Evolutionary conservation across 768 basidiomycete genomes (phyloP).

Genomic region (Amanita thiersii): DNA sequence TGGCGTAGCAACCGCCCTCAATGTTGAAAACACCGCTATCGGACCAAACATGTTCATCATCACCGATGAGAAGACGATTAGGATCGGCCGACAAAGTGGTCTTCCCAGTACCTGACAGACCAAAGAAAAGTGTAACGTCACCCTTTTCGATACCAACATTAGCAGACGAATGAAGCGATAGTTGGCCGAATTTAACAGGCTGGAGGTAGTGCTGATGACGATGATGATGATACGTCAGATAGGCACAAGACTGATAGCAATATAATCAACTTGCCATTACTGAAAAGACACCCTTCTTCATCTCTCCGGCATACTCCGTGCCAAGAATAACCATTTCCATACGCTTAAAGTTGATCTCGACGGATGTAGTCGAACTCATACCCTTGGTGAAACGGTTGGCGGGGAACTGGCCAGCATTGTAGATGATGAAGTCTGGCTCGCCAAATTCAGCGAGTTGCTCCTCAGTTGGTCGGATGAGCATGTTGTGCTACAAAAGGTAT

Average conservation of each 20-base stretch:
- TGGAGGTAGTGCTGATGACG: constrained; percentile 81
- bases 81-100: constrained; percentile 98
- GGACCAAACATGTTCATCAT: constrained; percentile 99
- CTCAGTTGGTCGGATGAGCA: constrained; percentile 97
- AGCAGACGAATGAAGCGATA: constrained; percentile 96
- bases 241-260: neutral
- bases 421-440: constrained; percentile 98
- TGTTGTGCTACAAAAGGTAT: constrained; percentile 68
- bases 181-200: constrained; percentile 96
- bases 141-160: constrained; percentile 86
- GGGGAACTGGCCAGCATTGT: constrained; percentile 99
- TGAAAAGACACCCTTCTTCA: constrained; percentile 99
- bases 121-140: constrained; percentile 98
- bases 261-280: constrained; percentile 66
- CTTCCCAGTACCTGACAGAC: constrained; percentile 97
- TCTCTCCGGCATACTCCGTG: constrained; percentile 96
- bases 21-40: constrained; percentile 99
- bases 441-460: constrained; percentile 93
- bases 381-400: constrained; percentile 99
- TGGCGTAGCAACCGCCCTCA: constrained; percentile 99
- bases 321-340: constrained; percentile 99
- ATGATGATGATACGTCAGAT: neutral
- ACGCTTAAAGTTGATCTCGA: constrained; percentile 99
- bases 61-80: constrained; percentile 87
- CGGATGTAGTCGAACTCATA: constrained; percentile 98